Base-by-base conservation (phyloP, 179 eudicot species). In the Nepenthes alata region DNA sequence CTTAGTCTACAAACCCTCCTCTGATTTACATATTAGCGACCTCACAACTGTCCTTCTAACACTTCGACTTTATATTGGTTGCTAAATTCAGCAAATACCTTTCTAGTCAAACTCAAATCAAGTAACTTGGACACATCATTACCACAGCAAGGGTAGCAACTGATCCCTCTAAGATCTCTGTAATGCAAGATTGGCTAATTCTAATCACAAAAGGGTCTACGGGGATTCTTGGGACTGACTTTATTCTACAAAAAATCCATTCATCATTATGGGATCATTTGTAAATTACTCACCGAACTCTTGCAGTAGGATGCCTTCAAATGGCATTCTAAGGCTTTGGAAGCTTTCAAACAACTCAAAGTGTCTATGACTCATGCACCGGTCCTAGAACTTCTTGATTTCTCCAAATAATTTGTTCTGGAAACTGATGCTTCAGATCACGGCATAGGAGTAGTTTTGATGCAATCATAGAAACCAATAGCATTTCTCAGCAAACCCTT, bases 221-320 rank as follows among this genome's bases (percentile, higher is more conserved):
- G 65, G 10, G 71, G 65, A 0, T 60, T 67, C 11, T 13, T 60
- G 1, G 65, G 65, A 1, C 45, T 67, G 0, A 67, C 65, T 13
- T 4, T 53, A 2, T 35, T 47, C 5, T 47, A 61, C 11, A 61
- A 50, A 13, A 50, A 11, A 13, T 62, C 62, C 4, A 25, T 69
- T 3, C 0, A n/a, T 0, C 2, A 9, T 0, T 63, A 65, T 45
- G 56, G 59, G 2, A 2, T 0, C 1, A 51, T 63, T 2, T 36
- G n/a, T 3, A 59, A 5, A 0, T 68, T 63, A 1, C 53, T 64
- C 11, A 70, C 64, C 0, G 9, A 50, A 1, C 10, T 64, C 9
- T 5, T 64, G 0, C 41, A 15, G 4, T 38, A 58, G 7, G 37
- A 35, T 2, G 37, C 11, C 0, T 70, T 64, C 25, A 0, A 44